Evolutionary conservation across 768 basidiomycete genomes (phyloP), one percentile per base, ranked within the genome.

Genomic region (Sistotremastrum niveocremeum): DNA sequence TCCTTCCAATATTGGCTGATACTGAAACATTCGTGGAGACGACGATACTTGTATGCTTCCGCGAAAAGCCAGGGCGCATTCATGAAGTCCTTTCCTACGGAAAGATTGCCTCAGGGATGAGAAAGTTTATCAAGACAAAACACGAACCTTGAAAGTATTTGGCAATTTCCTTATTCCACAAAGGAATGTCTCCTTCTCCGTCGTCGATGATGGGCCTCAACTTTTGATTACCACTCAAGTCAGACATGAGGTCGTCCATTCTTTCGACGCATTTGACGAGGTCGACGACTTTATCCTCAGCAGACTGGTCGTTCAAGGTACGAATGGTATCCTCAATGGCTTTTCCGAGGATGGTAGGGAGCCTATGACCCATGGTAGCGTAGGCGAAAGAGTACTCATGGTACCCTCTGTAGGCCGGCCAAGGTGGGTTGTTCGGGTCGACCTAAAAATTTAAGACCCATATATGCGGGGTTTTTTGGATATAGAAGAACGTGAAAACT

Each of bases 121-220:
- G 11, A 11, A 31, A 34, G 41, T 29, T 42, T 2, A 40, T 34
- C 35, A 39, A 42, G 5, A 12, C 44, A 48, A 37, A 57, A 49
- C 54, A 61, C 61, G 57, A 55, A 77, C 86, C 87, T 65, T 89
- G 81, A 66, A 95, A 95, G 62, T 76, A 95, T 59, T 87, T 89
- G 38, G 88, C 88, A 41, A 94, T 93, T 61, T 90, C 88, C 60
- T 95, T 94, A 66, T 97, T 97, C 93, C 91, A 97, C 6, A 95
- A 71, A 5, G 89, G 81, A 32, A 97, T 84, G 51, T 95, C 93
- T 6, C 79, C 90, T 58, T 91, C 91, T 44, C 74, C 78, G 56
- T 95, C 93, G 60, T 95, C 93, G 33, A 87, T 64, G 56, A 95
- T 87, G 33, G 87, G 87, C 8, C 91, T 68, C 7, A 94, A 70